Evolutionary conservation across 345 rosid genomes (phyloP).

Genomic region (Linum tenue): DNA sequence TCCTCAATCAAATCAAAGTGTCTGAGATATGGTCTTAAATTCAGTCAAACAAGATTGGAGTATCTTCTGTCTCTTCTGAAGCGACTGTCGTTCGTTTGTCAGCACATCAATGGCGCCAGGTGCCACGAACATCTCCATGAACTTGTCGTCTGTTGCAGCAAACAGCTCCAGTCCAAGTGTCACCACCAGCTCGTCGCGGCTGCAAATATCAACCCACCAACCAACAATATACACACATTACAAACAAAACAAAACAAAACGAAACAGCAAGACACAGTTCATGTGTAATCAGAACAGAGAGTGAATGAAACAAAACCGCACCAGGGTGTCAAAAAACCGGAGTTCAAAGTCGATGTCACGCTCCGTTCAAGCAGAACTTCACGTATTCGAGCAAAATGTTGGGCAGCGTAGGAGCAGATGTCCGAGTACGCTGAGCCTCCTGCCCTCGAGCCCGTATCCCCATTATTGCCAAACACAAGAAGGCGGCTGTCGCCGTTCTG

Average conservation of each 20-base stretch:
- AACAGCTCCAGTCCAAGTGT: conserved; percentile 79
- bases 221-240: not conserved
- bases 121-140: conserved; percentile 93
- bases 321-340: conserved; percentile 95
- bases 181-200: conserved; percentile 76
- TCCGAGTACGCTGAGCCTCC: conserved; percentile 61
- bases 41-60: conserved; percentile 82
- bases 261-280: no score
- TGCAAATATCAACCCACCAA: conserved; percentile 14
- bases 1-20: conserved; percentile 40
- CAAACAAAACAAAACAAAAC: not conserved
- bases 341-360: conserved; percentile 78
- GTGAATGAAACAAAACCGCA: conserved; percentile 22
- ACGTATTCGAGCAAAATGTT: conserved; percentile 83
- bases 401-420: conserved; percentile 83
- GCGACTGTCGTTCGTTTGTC: conserved; percentile 58
- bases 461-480: conserved; percentile 45
- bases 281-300: no score
- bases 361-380: conserved; percentile 88
- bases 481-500: conserved; percentile 41
- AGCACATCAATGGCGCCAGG: conserved; percentile 81
- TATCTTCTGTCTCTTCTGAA: conserved; percentile 77
- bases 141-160: conserved; percentile 77
- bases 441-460: conserved; percentile 42
- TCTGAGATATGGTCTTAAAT: conserved; percentile 65